Percentiles rank a stretch among this genome's conserved stretches.
phyloP scores from a whole-genome alignment of 176 grass and related monocot species.

The Chrysopogon serrulatus region DNA sequence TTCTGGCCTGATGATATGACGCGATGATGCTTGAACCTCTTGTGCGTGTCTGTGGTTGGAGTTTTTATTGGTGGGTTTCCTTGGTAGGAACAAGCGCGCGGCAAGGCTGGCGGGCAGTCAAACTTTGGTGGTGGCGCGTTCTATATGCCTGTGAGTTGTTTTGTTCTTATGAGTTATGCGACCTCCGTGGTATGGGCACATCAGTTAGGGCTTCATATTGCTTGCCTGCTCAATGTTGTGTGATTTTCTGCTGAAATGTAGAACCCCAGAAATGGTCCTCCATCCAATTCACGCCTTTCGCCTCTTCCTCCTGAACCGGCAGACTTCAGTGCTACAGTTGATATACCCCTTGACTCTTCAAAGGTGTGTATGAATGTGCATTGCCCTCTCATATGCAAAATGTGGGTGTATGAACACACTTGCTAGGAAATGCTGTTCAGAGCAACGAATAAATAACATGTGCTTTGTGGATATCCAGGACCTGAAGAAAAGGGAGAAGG shows the following conservation, averaged over 20 bases:
- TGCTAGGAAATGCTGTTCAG: not conserved
- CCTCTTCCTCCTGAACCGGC: conserved; percentile 86
- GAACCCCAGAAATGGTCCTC: conserved; percentile 66
- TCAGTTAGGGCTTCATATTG: not conserved
- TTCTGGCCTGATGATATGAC: not conserved
- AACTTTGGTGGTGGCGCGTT: conserved; percentile 60
- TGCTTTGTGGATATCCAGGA: conserved; percentile 45
- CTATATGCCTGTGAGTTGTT: conserved; percentile 47
- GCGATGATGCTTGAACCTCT: conserved; percentile 10
- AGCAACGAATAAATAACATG: not conserved
- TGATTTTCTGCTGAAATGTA: conserved; percentile 25
- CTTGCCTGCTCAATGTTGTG: not conserved
- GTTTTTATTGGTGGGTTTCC: not conserved
- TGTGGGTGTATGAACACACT: not conserved
- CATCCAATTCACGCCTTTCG: conserved; percentile 79
- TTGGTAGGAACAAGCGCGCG: conserved; percentile 43
- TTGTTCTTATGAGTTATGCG: not conserved
- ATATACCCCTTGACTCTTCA: conserved; percentile 80
- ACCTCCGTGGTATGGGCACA: not conserved
- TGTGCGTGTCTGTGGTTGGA: not conserved
- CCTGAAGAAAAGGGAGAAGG: conserved; percentile 86
- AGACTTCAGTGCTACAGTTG: conserved; percentile 64
- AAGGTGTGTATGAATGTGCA: conserved; percentile 49
- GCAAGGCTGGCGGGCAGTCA: conserved; percentile 47
- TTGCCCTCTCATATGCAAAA: not conserved